Conservation (phyloP, 441 rosid genomes). For the Metrosideros polymorpha region DNA sequence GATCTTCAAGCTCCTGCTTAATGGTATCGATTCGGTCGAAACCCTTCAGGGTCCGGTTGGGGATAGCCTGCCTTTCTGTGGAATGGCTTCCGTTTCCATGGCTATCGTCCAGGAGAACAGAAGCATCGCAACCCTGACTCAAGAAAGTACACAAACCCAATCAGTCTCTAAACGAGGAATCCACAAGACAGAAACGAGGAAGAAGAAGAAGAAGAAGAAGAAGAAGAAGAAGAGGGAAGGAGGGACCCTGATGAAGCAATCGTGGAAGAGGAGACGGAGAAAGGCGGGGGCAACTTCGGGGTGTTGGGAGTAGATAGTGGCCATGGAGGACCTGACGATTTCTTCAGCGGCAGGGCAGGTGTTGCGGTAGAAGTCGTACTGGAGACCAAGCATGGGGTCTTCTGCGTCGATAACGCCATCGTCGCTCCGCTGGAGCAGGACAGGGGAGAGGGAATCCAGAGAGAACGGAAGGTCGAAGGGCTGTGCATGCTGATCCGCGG, state of each 20-base stretch:
- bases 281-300: conserved; percentile 16
- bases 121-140: conserved; percentile 47
- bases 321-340: conserved; percentile 14
- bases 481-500: background rate
- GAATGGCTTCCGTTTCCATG: conserved; percentile 15
- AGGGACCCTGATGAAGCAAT: conserved; percentile 30
- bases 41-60: conserved; percentile 27
- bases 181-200: background rate
- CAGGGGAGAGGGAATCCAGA: background rate
- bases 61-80: conserved; percentile 23
- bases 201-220: background rate
- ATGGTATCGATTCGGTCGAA: conserved; percentile 20
- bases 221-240: background rate
- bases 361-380: conserved; percentile 28
- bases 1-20: conserved; percentile 29
- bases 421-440: background rate
- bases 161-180: background rate
- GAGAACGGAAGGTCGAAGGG: background rate
- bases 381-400: background rate
- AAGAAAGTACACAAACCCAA: background rate
- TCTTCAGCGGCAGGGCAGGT: conserved; percentile 27
- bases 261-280: conserved; percentile 33
- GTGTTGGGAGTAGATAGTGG: conserved; percentile 4
- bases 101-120: conserved; percentile 26
- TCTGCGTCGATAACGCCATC: background rate